Evolutionary conservation across 2,329 filamentous ascomycete species (phyloP).

Genomic region (Colletotrichum orbiculare): DNA sequence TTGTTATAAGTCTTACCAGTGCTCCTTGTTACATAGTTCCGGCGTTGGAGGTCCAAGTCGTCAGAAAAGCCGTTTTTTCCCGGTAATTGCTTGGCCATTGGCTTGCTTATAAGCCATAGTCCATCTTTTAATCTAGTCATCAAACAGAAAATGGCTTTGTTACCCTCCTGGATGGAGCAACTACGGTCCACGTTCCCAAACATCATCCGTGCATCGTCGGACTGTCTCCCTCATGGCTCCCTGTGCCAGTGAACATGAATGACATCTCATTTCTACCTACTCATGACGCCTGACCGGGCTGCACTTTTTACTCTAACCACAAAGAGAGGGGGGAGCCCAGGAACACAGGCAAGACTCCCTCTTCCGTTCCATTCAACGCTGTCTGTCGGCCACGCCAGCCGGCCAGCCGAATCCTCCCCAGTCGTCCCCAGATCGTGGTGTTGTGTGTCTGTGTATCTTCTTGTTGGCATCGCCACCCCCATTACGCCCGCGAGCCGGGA

Average conservation of each 20-base stretch:
- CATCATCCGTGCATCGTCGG: background rate
- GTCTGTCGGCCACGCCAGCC: conserved; percentile 11
- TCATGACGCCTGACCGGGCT: conserved; percentile 37
- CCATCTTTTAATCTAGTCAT: background rate
- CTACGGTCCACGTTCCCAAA: background rate
- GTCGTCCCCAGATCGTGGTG: conserved; percentile 2
- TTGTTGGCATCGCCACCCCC: background rate
- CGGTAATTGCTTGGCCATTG: background rate
- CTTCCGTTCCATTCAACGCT: conserved; percentile 29
- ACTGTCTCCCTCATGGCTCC: background rate
- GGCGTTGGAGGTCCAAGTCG: conserved; percentile 13
- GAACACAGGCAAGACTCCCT: conserved; percentile 17
- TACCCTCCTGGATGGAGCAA: background rate
- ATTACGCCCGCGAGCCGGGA: conserved; percentile 24
- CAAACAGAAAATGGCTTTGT: background rate
- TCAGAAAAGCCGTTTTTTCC: background rate
- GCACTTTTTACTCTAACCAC: conserved; percentile 37
- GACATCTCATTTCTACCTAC: conserved; percentile 37
- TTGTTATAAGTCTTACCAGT: too few relatives aligned
- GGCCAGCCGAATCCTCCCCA: conserved; percentile 1
- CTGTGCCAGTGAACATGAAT: conserved; percentile 23
- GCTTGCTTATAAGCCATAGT: background rate
- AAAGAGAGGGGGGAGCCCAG: conserved; percentile 11
- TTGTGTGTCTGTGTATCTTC: conserved; percentile 3
- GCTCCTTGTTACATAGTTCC: too few relatives aligned